phyloP scores from a whole-genome alignment of 352 stramenopile species.

The Pythium sp. region DNA sequence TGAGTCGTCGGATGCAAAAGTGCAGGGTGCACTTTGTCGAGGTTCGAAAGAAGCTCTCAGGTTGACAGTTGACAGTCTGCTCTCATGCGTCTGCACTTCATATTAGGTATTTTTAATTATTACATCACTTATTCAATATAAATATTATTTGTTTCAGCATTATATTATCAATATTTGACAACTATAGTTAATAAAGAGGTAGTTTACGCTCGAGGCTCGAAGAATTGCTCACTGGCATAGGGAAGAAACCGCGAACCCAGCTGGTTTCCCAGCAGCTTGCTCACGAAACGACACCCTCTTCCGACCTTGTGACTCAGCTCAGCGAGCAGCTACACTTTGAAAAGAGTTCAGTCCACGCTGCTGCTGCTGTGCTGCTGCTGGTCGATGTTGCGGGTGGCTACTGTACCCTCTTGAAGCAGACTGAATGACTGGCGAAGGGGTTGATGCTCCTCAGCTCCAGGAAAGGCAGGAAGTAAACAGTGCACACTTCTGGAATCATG shows the following conservation, averaged over 20 bases:
- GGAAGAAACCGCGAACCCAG: constrained; percentile 10
- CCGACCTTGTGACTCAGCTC: constrained; percentile 1
- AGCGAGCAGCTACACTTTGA: background rate
- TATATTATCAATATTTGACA: background rate
- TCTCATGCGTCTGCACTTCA: background rate
- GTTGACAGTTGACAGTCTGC: background rate
- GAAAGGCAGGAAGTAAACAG: background rate
- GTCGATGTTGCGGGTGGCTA: background rate
- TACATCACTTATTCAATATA: background rate
- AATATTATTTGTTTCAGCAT: background rate
- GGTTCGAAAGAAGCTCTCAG: background rate
- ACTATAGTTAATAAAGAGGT: background rate
- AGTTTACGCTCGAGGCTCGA: background rate
- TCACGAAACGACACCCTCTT: constrained; percentile 4
- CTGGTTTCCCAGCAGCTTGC: constrained; percentile 8
- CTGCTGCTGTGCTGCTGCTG: too few species aligned
- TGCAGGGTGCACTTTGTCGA: background rate
- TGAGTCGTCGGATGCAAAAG: background rate
- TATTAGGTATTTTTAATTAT: background rate
- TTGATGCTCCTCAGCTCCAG: background rate
- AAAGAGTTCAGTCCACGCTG: background rate
- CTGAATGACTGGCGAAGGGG: background rate
- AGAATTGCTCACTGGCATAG: background rate
- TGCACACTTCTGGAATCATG: background rate
- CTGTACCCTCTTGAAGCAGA: background rate